phyloP scores from a whole-genome alignment of 331 rosid genomes.

The Pyrus hybrid region DNA sequence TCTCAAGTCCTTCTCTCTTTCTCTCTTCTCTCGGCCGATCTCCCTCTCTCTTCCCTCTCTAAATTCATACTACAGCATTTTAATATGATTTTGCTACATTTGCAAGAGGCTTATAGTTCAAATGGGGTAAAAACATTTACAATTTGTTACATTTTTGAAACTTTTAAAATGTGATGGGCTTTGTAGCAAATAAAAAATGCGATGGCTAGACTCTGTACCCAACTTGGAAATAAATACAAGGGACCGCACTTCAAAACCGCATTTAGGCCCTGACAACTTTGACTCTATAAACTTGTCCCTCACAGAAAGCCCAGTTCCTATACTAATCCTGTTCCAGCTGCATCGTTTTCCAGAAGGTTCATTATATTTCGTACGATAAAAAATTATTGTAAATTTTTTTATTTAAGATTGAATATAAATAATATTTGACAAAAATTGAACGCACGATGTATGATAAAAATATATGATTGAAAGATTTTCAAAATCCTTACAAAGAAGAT shows the following conservation, averaged over 20 bases:
- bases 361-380: accelerated
- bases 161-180: background rate
- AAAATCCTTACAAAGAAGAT: accelerated
- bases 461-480: accelerated
- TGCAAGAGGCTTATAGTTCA: background rate
- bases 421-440: accelerated
- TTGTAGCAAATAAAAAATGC: background rate
- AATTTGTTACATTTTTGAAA: background rate
- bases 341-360: no score
- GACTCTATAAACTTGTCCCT: no score
- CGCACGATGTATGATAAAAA: accelerated
- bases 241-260: background rate
- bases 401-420: no score
- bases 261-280: no score
- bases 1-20: no score
- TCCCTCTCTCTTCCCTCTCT: no score
- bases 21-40: no score
- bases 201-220: background rate
- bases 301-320: no score
- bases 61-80: no score
- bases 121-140: background rate
- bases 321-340: no score
- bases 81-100: background rate
- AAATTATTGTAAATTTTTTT: no score
- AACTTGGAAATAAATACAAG: background rate